Evolutionary conservation across 176 grass and related monocot genomes (phyloP).

Genomic region (Triticum turgidum): DNA sequence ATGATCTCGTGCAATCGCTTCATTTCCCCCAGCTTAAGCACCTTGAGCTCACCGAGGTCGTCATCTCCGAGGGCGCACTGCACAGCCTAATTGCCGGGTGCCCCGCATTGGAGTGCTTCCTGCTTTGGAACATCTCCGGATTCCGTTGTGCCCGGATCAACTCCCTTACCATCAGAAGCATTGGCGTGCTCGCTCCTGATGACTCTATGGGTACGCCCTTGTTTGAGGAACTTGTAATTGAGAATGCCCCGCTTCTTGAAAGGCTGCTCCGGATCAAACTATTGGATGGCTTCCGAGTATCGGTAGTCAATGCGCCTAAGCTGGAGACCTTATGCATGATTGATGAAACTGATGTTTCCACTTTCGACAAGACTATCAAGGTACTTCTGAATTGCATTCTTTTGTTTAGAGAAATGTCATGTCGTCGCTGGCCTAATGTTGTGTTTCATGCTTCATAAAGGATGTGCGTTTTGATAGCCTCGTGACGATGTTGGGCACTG

Average conservation of each 20-base stretch:
- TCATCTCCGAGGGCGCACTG: background rate
- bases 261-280: background rate
- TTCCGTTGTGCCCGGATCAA: background rate
- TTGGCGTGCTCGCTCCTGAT: background rate
- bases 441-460: no score
- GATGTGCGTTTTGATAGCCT: no score
- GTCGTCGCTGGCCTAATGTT: no score
- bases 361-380: no score
- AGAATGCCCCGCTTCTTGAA: background rate
- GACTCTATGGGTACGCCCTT: background rate
- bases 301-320: background rate
- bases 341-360: no score
- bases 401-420: no score
- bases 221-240: background rate
- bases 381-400: no score
- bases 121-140: background rate
- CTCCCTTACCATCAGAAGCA: background rate
- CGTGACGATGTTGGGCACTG: no score
- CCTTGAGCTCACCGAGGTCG: background rate
- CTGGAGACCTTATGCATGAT: background rate
- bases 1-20: background rate
- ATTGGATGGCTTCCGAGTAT: background rate
- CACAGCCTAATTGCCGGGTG: background rate
- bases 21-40: background rate
- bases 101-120: background rate